Evolutionary conservation across 192 early-diverging fungal genomes (phyloP), one percentile per base, ranked within the genome.

Genomic region (Linnemannia schmuckeri): DNA sequence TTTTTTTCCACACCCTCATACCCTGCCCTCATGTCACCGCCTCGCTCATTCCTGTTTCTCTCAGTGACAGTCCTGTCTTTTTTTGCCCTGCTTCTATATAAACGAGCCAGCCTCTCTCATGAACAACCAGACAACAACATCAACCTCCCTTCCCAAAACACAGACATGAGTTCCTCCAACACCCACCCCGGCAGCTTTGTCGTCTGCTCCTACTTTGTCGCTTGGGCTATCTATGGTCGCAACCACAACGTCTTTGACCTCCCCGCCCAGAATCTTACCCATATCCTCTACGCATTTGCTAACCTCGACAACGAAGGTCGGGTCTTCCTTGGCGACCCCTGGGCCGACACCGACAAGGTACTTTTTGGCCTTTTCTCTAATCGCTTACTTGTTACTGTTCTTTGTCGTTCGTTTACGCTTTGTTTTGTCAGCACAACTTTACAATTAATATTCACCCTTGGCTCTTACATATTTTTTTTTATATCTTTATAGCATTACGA

Each of bases 211-310:
- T 90, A 90, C 70, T 90, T 88, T 79, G 82, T 83, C 2, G 80
- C 86, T 61, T 90, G 96, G 96, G 92, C 90, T 12, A 95, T 96
- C 47, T 96, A 96, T 79, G 94, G 89, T 88, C 91, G 95, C 83
- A 90, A 88, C 41, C 94, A 92, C 80, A 90, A 89, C 74, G 94
- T 94, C 10, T 76, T 89, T 49, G 91, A 95, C 72, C 78, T 97
- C 13, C 93, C 96, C 75, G 86, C 88, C 35, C 69, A 77, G 10
- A 92, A 93, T 63, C 85, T 97, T 47, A 93, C 96, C n/a, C 95
- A 97, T 75, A 75, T 97, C 68, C 92, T 95, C 77, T 97, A 97
- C 79, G 95, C 92, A 22, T 97, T 97, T 90, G 95, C 94, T 54
- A 94, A 96, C 73, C 89, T 96, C 18, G 79, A 91, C 69, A 85